Conservation (phyloP, 495 filamentous ascomycete species). For the Penicillium coprophilum region DNA sequence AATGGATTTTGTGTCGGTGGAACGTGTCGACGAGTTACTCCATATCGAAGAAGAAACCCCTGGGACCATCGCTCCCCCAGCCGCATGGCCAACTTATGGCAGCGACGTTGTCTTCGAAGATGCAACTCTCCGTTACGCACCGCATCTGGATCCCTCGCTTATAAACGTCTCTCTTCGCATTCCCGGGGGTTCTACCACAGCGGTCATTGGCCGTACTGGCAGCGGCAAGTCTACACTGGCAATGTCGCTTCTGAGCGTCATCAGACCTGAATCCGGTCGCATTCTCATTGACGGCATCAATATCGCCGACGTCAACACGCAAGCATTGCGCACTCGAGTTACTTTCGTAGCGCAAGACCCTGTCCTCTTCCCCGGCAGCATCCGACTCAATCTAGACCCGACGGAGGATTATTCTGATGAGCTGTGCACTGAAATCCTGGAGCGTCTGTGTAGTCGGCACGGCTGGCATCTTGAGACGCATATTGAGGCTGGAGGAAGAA, state of each 20-base stretch:
- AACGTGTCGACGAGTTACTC: conserved; percentile 75
- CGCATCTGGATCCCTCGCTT: conserved; percentile 68
- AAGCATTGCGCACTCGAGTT: conserved; percentile 57
- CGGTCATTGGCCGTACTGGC: conserved; percentile 61
- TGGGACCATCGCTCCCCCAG: conserved; percentile 65
- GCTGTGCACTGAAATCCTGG: conserved; percentile 52
- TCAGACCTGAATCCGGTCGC: conserved; percentile 51
- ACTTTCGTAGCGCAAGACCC: conserved; percentile 68
- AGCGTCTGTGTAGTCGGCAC: conserved; percentile 51
- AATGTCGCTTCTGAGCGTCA: conserved; percentile 59
- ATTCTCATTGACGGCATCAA: conserved; percentile 62
- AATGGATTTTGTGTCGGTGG: conserved; percentile 88
- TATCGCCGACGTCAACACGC: conserved; percentile 57
- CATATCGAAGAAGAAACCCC: conserved; percentile 69
- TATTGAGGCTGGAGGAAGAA: conserved; percentile 58
- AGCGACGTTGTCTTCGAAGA: conserved; percentile 73
- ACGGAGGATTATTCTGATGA: conserved; percentile 46
- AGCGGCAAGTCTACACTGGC: conserved; percentile 69
- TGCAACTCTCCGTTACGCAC: conserved; percentile 75
- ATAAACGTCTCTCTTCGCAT: conserved; percentile 63
- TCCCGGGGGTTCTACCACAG: conserved; percentile 68
- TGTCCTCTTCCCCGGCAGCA: conserved; percentile 60
- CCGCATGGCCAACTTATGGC: conserved; percentile 68
- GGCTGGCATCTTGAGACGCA: conserved; percentile 54
- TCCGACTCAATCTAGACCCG: conserved; percentile 59